Evolutionary conservation across 2,329 filamentous ascomycete species (phyloP), one percentile per base, ranked within the genome.

Genomic region (Sclerotinia glacialis): DNA sequence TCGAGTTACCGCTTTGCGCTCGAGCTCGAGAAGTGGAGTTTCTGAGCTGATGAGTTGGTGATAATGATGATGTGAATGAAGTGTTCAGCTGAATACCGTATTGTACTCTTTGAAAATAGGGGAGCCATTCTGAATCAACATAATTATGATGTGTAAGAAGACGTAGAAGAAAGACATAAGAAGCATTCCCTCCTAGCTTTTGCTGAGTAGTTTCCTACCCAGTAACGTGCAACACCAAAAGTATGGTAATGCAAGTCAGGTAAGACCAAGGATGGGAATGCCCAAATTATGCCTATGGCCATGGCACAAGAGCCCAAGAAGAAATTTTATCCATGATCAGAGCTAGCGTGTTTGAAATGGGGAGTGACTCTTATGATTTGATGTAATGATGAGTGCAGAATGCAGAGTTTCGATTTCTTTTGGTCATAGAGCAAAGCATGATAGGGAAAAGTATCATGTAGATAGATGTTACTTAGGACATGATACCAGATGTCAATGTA

Each of bases 41-140:
- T 40, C 53, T 42, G 34, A 56, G 34, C 34, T 40, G 53, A 56
- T 42, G 53, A 56, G 53, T 56, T 56, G 53, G 34, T 56, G 53
- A 56, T 42, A 42, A 40, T 23, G 34, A 26, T 11, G 34, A 56
- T 42, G 31, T 26, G 6, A 26, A n/a, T 18, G 14, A 26, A 56
- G 40, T 42, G n/a, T 56, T 56, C 53, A 56, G 53, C 53, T 56
- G 53, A 14, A 26, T 26, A 23, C 5, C 2, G 1, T 18, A 26
- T 40, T 53, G 26, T 28, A 28, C 28, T 3, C 31, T 53, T 34
- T 9, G 12, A 40, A 56, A 37, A 37, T 18, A 55, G 34, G 53
- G 53, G 37, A 42, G 16, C 12, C 16, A 18, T 23, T 7, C 40
- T 9, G 23, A 56, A 56, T 18, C 26, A 42, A 37, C 16, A 42